Conservation (phyloP, 1,139 yeast genomes). For the Lipomyces yarrowii region DNA sequence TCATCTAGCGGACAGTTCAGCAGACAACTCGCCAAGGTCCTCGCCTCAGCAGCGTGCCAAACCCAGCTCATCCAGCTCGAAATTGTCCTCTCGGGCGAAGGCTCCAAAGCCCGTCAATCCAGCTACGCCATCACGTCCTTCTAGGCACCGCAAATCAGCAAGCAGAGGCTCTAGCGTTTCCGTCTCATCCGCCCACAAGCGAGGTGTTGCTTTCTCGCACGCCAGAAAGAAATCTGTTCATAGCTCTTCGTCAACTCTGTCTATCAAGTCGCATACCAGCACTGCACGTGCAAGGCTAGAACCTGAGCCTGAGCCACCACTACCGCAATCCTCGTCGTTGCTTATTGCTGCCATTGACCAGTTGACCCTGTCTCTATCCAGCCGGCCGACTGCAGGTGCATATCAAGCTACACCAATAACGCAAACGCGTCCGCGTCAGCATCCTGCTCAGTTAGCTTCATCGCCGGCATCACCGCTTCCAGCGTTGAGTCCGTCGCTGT, state of each 20-base stretch:
- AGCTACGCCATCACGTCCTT: slow-evolving; percentile 19
- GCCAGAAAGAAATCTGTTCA: slow-evolving; percentile 13
- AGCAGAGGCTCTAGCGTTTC: slow-evolving; percentile 20
- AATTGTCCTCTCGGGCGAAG: slow-evolving; percentile 6
- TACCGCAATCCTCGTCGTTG: slow-evolving; percentile 23
- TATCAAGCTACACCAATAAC: background rate
- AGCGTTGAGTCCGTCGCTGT: background rate
- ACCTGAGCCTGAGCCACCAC: slow-evolving; percentile 14
- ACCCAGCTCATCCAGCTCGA: background rate
- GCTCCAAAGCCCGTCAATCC: background rate
- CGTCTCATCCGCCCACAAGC: slow-evolving; percentile 18
- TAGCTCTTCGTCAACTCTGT: slow-evolving; percentile 8
- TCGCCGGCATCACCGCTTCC: background rate
- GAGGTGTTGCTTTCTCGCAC: slow-evolving; percentile 27
- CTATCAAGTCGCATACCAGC: slow-evolving; percentile 15
- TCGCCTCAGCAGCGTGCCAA: slow-evolving; percentile 15
- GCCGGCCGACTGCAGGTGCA: background rate
- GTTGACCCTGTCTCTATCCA: slow-evolving; percentile 10
- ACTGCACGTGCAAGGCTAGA: background rate
- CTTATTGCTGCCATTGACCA: slow-evolving; percentile 16
- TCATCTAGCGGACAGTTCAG: slow-evolving; percentile 46
- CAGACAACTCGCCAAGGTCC: slow-evolving; percentile 20
- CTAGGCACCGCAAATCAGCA: slow-evolving; percentile 16
- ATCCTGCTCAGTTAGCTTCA: background rate
- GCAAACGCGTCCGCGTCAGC: background rate